A percentile compares a stretch with the other conserved stretches of the same genome.
These are phyloP conservation scores for Fagopyrum homotropicum DNA, from an alignment of 148 eudicot genomes.

Conservation along the genomic window DNA sequence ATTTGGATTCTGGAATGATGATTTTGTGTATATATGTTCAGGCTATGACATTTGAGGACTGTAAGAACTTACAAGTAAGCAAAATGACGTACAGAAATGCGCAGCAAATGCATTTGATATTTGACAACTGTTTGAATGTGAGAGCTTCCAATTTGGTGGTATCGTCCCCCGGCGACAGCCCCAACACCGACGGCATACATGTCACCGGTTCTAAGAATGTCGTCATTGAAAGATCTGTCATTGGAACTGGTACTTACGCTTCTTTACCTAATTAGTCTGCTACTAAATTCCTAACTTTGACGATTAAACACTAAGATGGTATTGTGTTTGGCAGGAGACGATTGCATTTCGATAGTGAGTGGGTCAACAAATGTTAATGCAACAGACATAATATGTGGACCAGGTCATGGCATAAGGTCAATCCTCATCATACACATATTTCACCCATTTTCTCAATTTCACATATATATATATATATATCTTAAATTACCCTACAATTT, in stretches of 20 bases:
- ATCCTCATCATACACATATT: background rate
- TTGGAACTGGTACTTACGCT: slow-evolving; percentile 47
- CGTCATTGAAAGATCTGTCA: slow-evolving; percentile 30
- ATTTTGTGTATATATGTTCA: slow-evolving; percentile 14
- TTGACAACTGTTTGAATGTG: slow-evolving; percentile 44
- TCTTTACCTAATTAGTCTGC: background rate
- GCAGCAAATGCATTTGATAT: slow-evolving; percentile 69
- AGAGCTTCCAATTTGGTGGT: slow-evolving; percentile 47
- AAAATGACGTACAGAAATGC: slow-evolving; percentile 47
- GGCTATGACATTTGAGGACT: slow-evolving; percentile 59
- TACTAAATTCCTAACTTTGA: background rate
- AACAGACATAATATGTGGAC: slow-evolving; percentile 63
- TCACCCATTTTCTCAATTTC: background rate
- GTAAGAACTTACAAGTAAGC: slow-evolving; percentile 48
- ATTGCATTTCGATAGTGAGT: slow-evolving; percentile 77
- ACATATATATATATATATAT: background rate
- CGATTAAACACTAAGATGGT: too few relatives aligned
- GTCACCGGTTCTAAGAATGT: slow-evolving; percentile 47
- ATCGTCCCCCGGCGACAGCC: slow-evolving; percentile 54
- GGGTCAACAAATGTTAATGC: slow-evolving; percentile 57
- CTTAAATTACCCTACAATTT: background rate
- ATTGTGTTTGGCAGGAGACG: slow-evolving; percentile 51
- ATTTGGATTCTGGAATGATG: background rate
- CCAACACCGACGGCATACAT: slow-evolving; percentile 92
- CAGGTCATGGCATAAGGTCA: slow-evolving; percentile 97